phyloP scores from a whole-genome alignment of 208 protist species.

The Leishmania amazonensis region DNA sequence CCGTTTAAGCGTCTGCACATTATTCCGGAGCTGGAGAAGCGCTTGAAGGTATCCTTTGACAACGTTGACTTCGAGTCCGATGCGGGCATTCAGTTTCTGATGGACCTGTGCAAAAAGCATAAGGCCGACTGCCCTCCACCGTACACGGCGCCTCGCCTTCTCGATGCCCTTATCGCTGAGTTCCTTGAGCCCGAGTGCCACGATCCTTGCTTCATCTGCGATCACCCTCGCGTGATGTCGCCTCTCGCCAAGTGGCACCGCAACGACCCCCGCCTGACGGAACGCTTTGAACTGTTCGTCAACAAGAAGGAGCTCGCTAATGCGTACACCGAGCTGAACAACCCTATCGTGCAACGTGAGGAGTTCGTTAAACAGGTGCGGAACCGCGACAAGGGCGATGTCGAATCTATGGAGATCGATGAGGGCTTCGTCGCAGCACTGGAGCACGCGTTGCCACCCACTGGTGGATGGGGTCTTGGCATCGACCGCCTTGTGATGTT shows the following conservation, averaged over 20 bases:
- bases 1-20: constrained; percentile 98
- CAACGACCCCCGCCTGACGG: constrained; percentile 93
- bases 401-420: constrained; percentile 98
- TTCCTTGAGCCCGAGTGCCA: constrained; percentile 97
- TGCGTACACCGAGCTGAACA: constrained; percentile 99
- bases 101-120: constrained; percentile 90
- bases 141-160: constrained; percentile 95
- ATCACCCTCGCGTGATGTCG: constrained; percentile 99
- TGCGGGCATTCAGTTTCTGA: constrained; percentile 86
- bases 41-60: constrained; percentile 86
- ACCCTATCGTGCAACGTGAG: constrained; percentile 98
- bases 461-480: constrained; percentile 99
- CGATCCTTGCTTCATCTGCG: constrained; percentile 99
- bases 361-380: constrained; percentile 98
- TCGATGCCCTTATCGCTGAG: constrained; percentile 98
- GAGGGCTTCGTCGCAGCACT: constrained; percentile 97
- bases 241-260: constrained; percentile 99
- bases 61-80: constrained; percentile 73
- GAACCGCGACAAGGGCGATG: constrained; percentile 95
- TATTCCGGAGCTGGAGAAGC: constrained; percentile 95
- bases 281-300: constrained; percentile 99
- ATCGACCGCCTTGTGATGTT: constrained; percentile 99
- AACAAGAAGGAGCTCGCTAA: constrained; percentile 98
- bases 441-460: constrained; percentile 99
- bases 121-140: constrained; percentile 95